phyloP scores from a whole-genome alignment of 306 rosid genomes.

The Vigna trinervia region DNA sequence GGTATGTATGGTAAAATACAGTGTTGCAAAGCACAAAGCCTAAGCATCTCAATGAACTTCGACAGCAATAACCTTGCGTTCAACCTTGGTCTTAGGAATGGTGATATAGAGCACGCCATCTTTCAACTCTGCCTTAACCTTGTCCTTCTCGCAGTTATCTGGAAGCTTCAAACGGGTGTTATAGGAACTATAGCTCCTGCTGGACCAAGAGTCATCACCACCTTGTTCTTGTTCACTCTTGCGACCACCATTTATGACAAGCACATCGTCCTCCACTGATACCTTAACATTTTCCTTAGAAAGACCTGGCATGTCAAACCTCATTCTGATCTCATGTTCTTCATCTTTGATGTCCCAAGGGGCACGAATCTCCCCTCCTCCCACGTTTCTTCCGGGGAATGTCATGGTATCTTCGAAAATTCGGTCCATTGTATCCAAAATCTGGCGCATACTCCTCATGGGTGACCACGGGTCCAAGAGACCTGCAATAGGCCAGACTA shows the following conservation, averaged over 20 bases:
- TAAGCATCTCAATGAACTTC: conserved; percentile 56
- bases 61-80: conserved; percentile 77
- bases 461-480: conserved; percentile 77
- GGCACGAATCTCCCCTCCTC: conserved; percentile 57
- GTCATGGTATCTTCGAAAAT: conserved; percentile 62
- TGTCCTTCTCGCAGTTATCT: conserved; percentile 66
- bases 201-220: conserved; percentile 56
- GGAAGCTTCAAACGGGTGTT: conserved; percentile 72
- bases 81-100: conserved; percentile 71
- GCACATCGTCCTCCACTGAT: conserved; percentile 65
- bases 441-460: conserved; percentile 80
- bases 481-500: conserved; percentile 48
- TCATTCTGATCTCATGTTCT: conserved; percentile 68
- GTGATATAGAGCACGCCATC: conserved; percentile 84
- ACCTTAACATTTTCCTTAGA: conserved; percentile 80
- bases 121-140: conserved; percentile 76
- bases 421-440: conserved; percentile 76
- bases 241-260: conserved; percentile 62
- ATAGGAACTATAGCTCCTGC: conserved; percentile 56
- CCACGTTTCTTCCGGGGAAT: conserved; percentile 53
- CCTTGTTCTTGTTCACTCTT: conserved; percentile 54
- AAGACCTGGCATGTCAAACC: conserved; percentile 93
- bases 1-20: background rate
- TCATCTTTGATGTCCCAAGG: conserved; percentile 83
- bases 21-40: background rate